These are phyloP conservation scores for Podaxis sp. DNA, from an alignment of 768 basidiomycete genomes.

Conservation along the genomic window DNA sequence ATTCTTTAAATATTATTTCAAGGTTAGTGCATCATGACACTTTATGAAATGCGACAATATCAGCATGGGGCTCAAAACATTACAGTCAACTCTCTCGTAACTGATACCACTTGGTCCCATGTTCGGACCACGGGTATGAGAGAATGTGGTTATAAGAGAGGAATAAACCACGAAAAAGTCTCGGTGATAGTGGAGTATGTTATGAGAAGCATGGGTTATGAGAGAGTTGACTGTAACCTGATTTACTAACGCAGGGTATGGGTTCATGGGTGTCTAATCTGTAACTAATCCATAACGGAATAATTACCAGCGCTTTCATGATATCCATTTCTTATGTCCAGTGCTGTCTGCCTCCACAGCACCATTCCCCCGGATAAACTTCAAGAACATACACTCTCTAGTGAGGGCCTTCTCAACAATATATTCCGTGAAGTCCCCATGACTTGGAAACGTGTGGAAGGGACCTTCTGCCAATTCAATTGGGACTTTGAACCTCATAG, in stretches of 20 bases:
- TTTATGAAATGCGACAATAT: background rate
- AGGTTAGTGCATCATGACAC: no score
- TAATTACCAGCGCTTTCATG: conserved; percentile 14
- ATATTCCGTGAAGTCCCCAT: conserved; percentile 57
- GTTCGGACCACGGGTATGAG: no score
- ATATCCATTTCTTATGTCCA: conserved; percentile 13
- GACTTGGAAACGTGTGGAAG: conserved; percentile 50
- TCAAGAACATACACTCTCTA: conserved; percentile 68
- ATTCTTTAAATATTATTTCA: no score
- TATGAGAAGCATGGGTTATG: no score
- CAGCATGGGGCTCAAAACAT: background rate
- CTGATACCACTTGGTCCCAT: no score
- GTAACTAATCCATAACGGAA: background rate
- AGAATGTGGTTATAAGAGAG: no score
- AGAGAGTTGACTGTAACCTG: no score
- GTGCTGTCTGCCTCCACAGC: conserved; percentile 41
- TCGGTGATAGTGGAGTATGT: no score
- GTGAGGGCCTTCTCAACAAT: conserved; percentile 65
- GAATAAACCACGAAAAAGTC: no score
- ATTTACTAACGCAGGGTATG: background rate
- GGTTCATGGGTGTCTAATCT: background rate
- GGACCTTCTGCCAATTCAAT: conserved; percentile 38
- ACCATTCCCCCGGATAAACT: conserved; percentile 62
- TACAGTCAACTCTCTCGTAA: background rate
- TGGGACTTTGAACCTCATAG: conserved; percentile 68